phyloP scores from a whole-genome alignment of 2,329 filamentous ascomycete genomes.

The Colletotrichum orchidophilum region DNA sequence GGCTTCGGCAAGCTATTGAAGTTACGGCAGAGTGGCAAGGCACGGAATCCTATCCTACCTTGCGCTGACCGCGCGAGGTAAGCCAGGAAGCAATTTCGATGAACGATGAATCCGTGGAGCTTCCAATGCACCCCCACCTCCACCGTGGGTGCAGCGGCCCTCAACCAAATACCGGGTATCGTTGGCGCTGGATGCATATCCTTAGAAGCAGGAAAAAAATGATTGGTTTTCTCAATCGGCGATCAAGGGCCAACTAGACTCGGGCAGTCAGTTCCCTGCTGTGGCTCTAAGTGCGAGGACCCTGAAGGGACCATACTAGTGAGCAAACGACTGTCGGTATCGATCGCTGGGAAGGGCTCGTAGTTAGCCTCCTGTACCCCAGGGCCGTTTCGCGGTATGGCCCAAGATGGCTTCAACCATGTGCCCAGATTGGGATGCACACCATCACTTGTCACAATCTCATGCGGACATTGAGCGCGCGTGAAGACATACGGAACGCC shows the following conservation, averaged over 20 bases:
- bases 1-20: neutral
- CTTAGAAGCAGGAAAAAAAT: neutral
- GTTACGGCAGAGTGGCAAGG: slow-evolving; percentile 7
- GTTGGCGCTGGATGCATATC: neutral
- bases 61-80: neutral
- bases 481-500: neutral
- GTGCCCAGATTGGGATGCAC: slow-evolving; percentile 19
- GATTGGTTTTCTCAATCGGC: neutral
- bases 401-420: slow-evolving; percentile 10
- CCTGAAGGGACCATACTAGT: slow-evolving; percentile 8
- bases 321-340: slow-evolving; percentile 7
- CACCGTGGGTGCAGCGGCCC: neutral
- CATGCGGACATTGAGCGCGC: slow-evolving; percentile 12
- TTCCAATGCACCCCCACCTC: neutral
- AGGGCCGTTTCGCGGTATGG: slow-evolving; percentile 11
- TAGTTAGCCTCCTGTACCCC: slow-evolving; percentile 24
- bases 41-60: slow-evolving; percentile 26
- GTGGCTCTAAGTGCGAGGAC: neutral
- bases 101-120: neutral
- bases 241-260: neutral
- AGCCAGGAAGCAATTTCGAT: slow-evolving; percentile 3
- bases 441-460: slow-evolving; percentile 20
- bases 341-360: slow-evolving; percentile 15
- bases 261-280: neutral
- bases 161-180: neutral